phyloP scores from a whole-genome alignment of 306 rosid species.

The Citrullus amarus region DNA sequence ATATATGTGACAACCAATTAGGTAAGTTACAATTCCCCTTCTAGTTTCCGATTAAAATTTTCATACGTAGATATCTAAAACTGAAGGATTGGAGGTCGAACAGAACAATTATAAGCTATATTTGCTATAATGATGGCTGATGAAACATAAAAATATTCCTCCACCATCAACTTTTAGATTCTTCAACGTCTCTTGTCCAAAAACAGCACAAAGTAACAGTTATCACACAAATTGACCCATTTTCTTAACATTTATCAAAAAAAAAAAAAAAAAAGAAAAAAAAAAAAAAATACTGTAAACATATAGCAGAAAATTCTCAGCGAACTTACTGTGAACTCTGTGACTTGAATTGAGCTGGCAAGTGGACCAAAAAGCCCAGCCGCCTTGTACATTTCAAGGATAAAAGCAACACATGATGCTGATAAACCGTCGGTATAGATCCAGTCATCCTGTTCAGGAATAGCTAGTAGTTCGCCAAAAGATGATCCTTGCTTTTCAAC shows the following conservation, averaged over 20 bases:
- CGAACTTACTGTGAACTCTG: slow-evolving; percentile 86
- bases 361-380: slow-evolving; percentile 85
- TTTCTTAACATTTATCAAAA: not conserved
- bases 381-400: slow-evolving; percentile 87
- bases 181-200: not conserved
- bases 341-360: slow-evolving; percentile 76
- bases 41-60: not conserved
- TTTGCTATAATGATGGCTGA: not conserved
- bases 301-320: slow-evolving; percentile 5
- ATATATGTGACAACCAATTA: not conserved
- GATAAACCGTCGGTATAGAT: slow-evolving; percentile 80
- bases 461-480: slow-evolving; percentile 67
- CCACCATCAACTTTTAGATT: not conserved
- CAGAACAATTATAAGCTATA: not conserved
- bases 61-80: not conserved
- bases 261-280: too few species aligned
- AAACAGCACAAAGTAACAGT: slow-evolving; percentile 1
- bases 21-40: not conserved
- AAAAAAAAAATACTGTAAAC: not conserved
- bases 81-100: not conserved
- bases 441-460: slow-evolving; percentile 97
- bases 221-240: not conserved
- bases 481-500: slow-evolving; percentile 76
- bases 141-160: not conserved
- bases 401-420: slow-evolving; percentile 77